Conservation (phyloP, 2,329 filamentous ascomycete genomes). For the Diaporthe destruens region DNA sequence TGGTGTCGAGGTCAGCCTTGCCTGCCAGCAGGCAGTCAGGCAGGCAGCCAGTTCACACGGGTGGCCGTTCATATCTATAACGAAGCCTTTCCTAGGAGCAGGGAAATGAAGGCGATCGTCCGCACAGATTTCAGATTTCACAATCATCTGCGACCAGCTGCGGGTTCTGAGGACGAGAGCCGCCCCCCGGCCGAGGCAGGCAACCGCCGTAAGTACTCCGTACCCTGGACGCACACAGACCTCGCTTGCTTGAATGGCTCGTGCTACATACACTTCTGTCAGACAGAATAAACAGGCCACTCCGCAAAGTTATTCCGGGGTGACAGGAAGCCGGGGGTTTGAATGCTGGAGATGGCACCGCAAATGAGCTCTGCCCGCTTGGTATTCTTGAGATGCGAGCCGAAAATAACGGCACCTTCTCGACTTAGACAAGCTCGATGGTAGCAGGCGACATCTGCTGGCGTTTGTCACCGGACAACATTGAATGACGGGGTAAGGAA, state of each 20-base stretch:
- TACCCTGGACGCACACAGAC: background rate
- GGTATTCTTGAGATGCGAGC: slow-evolving; percentile 25
- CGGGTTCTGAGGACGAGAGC: background rate
- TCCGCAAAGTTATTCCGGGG: slow-evolving; percentile 7
- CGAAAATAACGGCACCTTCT: slow-evolving; percentile 38
- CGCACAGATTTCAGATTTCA: background rate
- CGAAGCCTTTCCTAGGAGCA: background rate
- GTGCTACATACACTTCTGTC: background rate
- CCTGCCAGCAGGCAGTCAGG: background rate
- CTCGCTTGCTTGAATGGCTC: slow-evolving; percentile 11
- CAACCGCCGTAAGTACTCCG: background rate
- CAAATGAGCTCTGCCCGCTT: slow-evolving; percentile 29
- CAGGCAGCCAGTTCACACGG: background rate
- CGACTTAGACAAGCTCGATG: slow-evolving; percentile 38
- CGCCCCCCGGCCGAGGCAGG: slow-evolving; percentile 11
- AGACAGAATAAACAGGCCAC: slow-evolving; percentile 11
- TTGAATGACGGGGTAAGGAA: slow-evolving; percentile 33
- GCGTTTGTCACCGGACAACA: slow-evolving; percentile 25
- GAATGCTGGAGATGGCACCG: slow-evolving; percentile 28
- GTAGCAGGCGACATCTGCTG: slow-evolving; percentile 33
- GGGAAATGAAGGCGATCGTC: slow-evolving; percentile 2
- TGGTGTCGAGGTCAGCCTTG: slow-evolving; percentile 6
- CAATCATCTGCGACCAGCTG: background rate
- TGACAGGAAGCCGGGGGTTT: slow-evolving; percentile 19
- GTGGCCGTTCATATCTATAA: background rate